These are phyloP conservation scores for Hansenula sp. DNA, from an alignment of 1,139 yeast species.

Conservation along the genomic window DNA sequence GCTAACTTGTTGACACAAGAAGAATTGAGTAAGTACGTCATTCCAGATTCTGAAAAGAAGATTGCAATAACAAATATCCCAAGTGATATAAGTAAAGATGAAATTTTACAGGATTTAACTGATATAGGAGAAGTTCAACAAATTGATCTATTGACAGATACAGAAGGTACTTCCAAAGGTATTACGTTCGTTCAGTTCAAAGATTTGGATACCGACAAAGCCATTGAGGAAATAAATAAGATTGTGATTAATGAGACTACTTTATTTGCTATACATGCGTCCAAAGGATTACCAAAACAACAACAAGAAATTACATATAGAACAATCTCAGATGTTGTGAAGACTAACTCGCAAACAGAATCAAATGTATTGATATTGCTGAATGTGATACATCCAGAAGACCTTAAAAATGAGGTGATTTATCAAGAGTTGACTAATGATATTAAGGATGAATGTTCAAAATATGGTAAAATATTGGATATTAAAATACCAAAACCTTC, in stretches of 20 bases:
- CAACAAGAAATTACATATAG: constrained; percentile 24
- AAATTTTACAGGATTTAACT: constrained; percentile 34
- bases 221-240: constrained; percentile 24
- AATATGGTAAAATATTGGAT: constrained; percentile 48
- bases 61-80: constrained; percentile 39
- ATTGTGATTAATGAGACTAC: constrained; percentile 26
- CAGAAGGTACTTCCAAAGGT: constrained; percentile 35
- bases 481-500: constrained; percentile 68
- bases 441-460: constrained; percentile 45
- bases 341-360: constrained; percentile 4
- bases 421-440: constrained; percentile 49
- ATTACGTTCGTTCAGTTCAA: constrained; percentile 39
- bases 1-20: constrained; percentile 6
- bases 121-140: constrained; percentile 13
- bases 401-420: constrained; percentile 48
- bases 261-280: constrained; percentile 17
- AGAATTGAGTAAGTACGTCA: constrained; percentile 7
- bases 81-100: constrained; percentile 30
- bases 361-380: constrained; percentile 55
- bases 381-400: constrained; percentile 63
- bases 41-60: constrained; percentile 29
- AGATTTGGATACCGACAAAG: constrained; percentile 5
- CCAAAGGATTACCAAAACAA: constrained; percentile 17
- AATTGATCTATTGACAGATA: constrained; percentile 30
- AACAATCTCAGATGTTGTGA: constrained; percentile 23